Conservation (phyloP, 2,329 filamentous ascomycete genomes). For the Cyclaneusma minus region DNA sequence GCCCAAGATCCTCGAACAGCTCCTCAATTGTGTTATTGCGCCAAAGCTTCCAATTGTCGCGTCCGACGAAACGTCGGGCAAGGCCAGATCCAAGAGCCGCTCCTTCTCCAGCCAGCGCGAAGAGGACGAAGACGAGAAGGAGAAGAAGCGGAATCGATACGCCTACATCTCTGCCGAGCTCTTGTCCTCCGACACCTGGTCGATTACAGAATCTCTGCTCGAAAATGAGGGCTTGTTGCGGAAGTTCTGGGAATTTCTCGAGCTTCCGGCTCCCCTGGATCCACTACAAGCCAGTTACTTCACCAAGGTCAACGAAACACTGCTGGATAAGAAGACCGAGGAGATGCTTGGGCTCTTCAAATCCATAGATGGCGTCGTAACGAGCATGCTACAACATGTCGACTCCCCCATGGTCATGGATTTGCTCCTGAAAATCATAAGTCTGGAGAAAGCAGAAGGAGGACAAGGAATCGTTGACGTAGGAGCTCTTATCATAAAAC, state of each 20-base stretch:
- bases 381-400: conserved; percentile 79
- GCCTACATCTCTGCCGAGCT: conserved; percentile 89
- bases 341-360: conserved; percentile 91
- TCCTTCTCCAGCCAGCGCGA: conserved; percentile 36
- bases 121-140: conserved; percentile 55
- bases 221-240: conserved; percentile 65
- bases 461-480: conserved; percentile 90
- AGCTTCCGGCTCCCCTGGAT: conserved; percentile 71
- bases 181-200: conserved; percentile 91
- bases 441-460: conserved; percentile 79
- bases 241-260: conserved; percentile 84
- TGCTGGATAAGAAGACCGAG: conserved; percentile 94
- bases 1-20: conserved; percentile 65
- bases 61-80: conserved; percentile 32
- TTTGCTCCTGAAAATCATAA: conserved; percentile 89
- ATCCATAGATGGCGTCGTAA: conserved; percentile 63
- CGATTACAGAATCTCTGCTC: conserved; percentile 83
- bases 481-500: conserved; percentile 20
- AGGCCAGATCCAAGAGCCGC: conserved; percentile 22
- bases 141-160: conserved; percentile 86
- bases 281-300: conserved; percentile 94
- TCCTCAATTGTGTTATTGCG: conserved; percentile 84
- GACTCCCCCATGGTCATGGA: conserved; percentile 99
- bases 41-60: conserved; percentile 47
- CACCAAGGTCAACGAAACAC: conserved; percentile 95